These are phyloP conservation scores for Didymella exigua DNA, from an alignment of 2,329 filamentous ascomycete genomes.

Conservation along the genomic window DNA sequence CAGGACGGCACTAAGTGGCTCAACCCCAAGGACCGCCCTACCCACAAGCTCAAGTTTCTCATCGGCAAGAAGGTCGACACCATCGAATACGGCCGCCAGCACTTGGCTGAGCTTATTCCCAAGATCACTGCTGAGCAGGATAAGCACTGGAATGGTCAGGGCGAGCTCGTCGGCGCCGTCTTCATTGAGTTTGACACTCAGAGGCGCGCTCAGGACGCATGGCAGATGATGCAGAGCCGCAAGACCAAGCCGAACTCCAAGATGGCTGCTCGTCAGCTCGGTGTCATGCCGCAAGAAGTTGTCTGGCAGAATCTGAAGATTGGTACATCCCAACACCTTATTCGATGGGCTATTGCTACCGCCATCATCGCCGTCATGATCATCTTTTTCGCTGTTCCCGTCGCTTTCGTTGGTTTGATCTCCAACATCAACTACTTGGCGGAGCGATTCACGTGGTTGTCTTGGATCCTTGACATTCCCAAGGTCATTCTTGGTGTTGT, in stretches of 20 bases:
- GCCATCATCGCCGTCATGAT: slow-evolving; percentile 50
- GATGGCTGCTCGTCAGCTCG: slow-evolving; percentile 50
- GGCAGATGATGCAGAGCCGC: slow-evolving; percentile 63
- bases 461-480: slow-evolving; percentile 52
- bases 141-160: slow-evolving; percentile 69
- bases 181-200: slow-evolving; percentile 89
- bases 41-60: slow-evolving; percentile 49
- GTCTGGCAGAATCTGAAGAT: slow-evolving; percentile 55
- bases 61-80: slow-evolving; percentile 64
- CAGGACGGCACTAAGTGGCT: slow-evolving; percentile 52
- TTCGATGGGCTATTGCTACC: slow-evolving; percentile 43
- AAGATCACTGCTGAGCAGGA: slow-evolving; percentile 71
- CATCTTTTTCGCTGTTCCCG: slow-evolving; percentile 55
- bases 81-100: slow-evolving; percentile 80
- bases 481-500: slow-evolving; percentile 51
- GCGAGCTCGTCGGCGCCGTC: slow-evolving; percentile 72
- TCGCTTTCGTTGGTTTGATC: slow-evolving; percentile 52
- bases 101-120: slow-evolving; percentile 74
- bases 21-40: slow-evolving; percentile 49
- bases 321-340: slow-evolving; percentile 38
- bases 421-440: slow-evolving; percentile 55
- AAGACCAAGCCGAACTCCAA: slow-evolving; percentile 45
- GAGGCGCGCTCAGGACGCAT: slow-evolving; percentile 81
- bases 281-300: slow-evolving; percentile 53
- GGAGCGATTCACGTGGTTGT: slow-evolving; percentile 45